Percentiles rank a stretch among this genome's conserved stretches.
Evolutionary conservation across 202 grass and related monocot species (phyloP).

Genomic region (Bolboschoenoplectus hybrid): DNA sequence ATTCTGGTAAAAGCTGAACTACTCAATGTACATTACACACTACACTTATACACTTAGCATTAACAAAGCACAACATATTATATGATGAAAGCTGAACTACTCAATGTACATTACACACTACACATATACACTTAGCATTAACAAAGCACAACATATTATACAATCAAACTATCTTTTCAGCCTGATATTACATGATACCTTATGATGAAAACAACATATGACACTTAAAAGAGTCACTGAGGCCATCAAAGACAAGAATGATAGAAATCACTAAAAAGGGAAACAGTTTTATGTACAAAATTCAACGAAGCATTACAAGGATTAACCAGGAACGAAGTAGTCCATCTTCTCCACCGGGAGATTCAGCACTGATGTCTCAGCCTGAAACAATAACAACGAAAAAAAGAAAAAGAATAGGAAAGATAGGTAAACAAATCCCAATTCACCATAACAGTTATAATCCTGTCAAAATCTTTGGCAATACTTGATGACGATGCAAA

Average conservation of each 20-base stretch:
- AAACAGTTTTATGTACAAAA: slow-evolving; percentile 34
- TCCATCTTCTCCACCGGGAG: slow-evolving; percentile 94
- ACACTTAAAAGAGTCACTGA: neutral
- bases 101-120: neutral
- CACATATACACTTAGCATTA: neutral
- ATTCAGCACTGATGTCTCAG: slow-evolving; percentile 86
- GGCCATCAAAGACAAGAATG: neutral
- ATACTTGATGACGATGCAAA: neutral
- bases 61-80: neutral
- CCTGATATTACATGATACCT: neutral
- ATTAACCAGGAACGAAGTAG: slow-evolving; percentile 69
- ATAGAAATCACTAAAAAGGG: neutral
- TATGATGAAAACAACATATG: neutral
- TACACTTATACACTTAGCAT: neutral
- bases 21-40: neutral
- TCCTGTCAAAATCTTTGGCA: neutral
- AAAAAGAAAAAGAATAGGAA: neutral
- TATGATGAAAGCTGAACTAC: neutral
- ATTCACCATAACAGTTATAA: neutral
- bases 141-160: slow-evolving; percentile 11
- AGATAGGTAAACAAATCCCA: neutral
- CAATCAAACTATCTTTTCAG: neutral
- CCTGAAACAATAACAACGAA: slow-evolving; percentile 41
- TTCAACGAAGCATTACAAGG: slow-evolving; percentile 6
- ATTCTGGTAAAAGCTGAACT: neutral